Base-by-base conservation (phyloP, 176 grass and related monocot genomes). In the Chrysopogon serrulatus region DNA sequence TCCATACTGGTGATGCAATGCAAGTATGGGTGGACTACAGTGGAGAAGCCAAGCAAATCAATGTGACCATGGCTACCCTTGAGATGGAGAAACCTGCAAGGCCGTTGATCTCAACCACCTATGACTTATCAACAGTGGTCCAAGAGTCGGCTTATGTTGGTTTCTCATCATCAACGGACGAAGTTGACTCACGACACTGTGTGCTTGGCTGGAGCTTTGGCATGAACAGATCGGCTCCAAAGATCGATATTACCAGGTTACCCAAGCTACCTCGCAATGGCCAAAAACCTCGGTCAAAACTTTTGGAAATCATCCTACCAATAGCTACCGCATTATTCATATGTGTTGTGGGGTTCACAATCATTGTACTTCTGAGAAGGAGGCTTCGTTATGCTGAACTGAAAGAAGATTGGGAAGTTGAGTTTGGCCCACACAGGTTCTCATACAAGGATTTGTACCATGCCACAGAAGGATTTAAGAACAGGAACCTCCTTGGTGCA, bases 21-120 rank as follows among this genome's bases (percentile, higher is more conserved):
- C 82, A 85, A 61, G 87, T 76, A 17, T 89, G 82, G 87, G 51
- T 89, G n/a, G 71, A 85, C 12, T 89, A 81, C 3, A 27, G 70
- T 32, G 39, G 62, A 21, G 11, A 53, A 1, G 3, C 15, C n/a
- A 81, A 54, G 71, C n/a, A n/a, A n/a, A n/a, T n/a, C n/a, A n/a
- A n/a, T n/a, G n/a, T n/a, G n/a, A n/a, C n/a, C n/a, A n/a, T n/a
- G n/a, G n/a, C n/a, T n/a, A n/a, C n/a, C n/a, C n/a, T n/a, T n/a
- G n/a, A n/a, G n/a, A n/a, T n/a, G n/a, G n/a, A n/a, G n/a, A n/a
- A n/a, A n/a, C n/a, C n/a, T n/a, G n/a, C n/a, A n/a, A n/a, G n/a
- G n/a, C n/a, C n/a, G n/a, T n/a, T n/a, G n/a, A n/a, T n/a, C n/a
- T n/a, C n/a, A n/a, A n/a, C n/a, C n/a, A n/a, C n/a, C n/a, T n/a